Conservation (phyloP, 176 grass and related monocot species). For the Rhynchospora pubera region DNA sequence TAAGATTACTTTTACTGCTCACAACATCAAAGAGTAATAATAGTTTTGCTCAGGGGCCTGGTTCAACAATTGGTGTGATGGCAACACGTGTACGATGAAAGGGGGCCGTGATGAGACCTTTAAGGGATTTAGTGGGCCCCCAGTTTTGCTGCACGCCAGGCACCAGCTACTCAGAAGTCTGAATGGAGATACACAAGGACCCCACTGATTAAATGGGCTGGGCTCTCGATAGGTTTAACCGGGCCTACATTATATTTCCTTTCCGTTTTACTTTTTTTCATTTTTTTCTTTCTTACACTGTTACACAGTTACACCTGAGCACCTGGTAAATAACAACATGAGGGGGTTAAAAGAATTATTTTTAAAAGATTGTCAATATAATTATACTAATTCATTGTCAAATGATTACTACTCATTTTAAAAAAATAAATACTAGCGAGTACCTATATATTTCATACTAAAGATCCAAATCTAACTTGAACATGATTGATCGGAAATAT, state of each 20-base stretch:
- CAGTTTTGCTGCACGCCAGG: neutral
- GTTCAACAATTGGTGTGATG: neutral
- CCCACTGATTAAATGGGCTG: neutral
- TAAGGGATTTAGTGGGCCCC: neutral
- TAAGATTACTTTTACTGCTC: no score
- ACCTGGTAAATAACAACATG: no score
- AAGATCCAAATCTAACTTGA: no score
- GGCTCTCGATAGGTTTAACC: neutral
- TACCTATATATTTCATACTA: no score
- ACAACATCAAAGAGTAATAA: neutral
- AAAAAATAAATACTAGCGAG: no score
- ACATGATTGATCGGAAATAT: no score
- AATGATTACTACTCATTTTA: no score
- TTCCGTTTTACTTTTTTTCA: neutral
- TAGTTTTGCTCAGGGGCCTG: neutral
- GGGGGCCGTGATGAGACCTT: neutral
- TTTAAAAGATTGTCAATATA: no score
- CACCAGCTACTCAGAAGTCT: neutral
- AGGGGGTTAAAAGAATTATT: no score
- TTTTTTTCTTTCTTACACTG: neutral
- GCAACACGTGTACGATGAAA: neutral
- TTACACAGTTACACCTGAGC: no score
- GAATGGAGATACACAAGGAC: neutral
- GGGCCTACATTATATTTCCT: slow-evolving; percentile 5
- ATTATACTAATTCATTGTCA: no score